Evolutionary conservation across 1,284 basidiomycete genomes (phyloP), one percentile per base, ranked within the genome.

Genomic region (Ustilago nuda): DNA sequence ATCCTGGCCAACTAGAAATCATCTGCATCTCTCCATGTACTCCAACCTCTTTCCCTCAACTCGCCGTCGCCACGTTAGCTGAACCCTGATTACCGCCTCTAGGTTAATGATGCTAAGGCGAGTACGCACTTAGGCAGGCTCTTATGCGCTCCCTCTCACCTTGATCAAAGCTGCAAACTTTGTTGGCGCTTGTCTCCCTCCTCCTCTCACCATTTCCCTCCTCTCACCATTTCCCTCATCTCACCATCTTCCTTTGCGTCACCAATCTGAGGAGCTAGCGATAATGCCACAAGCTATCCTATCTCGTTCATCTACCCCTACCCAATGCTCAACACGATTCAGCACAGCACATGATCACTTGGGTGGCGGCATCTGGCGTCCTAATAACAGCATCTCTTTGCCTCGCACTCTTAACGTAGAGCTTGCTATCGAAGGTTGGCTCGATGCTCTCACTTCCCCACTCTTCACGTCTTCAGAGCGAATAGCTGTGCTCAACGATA

Each of bases 381-480:
- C 70, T 32, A 72, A 72, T 52, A 66, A 62, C 60, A 62, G 50
- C 53, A 72, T 72, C 60, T 39, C 61, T 33, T 56, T 53, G 36
- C 64, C 48, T 30, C 23, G 61, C 15, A 13, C 37, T 36, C 19
- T 72, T 53, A 62, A 68, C 19, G 54, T 73, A 33, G 59, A 76
- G 30, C 17, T 36, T 17, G 61, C 43, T 33, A 52, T 70, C 57
- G 70, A 72, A 11, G 54, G 30, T 9, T 76, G 74, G 74, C 23
- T 66, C 41, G 64, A 76, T 13, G 30, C n/a, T 17, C 70, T 76
- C 53, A 66, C 46, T 1, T 72, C 74, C 2, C 74, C 74, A 1
- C 61, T 76, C 35, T 72, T 70, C 4, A 73, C 75, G 0, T 13
- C 71, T 1, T 39, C 57, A 0, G 75, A 77, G 36, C 60, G 75